Percentiles rank a stretch among this genome's conserved stretches.
Conservation (phyloP, 176 grass and related monocot genomes). For the Puya raimondii region DNA sequence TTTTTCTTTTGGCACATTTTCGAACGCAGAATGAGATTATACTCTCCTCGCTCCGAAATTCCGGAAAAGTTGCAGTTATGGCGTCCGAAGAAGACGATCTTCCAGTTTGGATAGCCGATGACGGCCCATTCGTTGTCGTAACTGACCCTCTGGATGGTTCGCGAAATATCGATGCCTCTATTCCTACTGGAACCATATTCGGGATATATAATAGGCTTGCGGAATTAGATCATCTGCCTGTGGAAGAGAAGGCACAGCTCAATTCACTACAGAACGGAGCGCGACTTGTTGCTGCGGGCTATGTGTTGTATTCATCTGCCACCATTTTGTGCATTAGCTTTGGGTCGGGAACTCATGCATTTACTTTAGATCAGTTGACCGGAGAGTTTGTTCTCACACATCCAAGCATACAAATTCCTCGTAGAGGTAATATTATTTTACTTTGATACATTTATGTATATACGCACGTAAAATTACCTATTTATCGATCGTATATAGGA, state of each 20-base stretch:
- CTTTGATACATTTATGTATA: no score
- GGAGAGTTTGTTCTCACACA: constrained; percentile 89
- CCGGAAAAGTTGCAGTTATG: constrained; percentile 73
- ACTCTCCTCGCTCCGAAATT: constrained; percentile 54
- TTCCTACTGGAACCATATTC: constrained; percentile 92
- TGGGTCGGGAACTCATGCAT: constrained; percentile 55
- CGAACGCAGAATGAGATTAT: constrained; percentile 79
- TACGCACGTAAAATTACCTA: no score
- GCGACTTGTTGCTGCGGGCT: constrained; percentile 56
- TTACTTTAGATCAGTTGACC: constrained; percentile 62
- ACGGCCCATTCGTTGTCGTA: constrained; percentile 59
- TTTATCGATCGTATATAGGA: no score
- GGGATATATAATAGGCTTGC: constrained; percentile 66
- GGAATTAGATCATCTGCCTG: constrained; percentile 70
- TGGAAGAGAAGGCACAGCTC: constrained; percentile 61
- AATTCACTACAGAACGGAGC: constrained; percentile 77
- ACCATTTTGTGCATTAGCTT: constrained; percentile 85
- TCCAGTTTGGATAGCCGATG: constrained; percentile 49
- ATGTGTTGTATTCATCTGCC: constrained; percentile 82
- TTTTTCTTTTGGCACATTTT: background rate
- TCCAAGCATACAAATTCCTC: constrained; percentile 68
- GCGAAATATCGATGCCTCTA: constrained; percentile 89
- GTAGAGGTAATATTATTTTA: constrained; percentile 41
- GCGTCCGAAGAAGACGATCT: constrained; percentile 79
- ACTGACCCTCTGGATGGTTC: constrained; percentile 87